These are phyloP conservation scores for Lasiodiplodia sp. DNA, from an alignment of 2,329 filamentous ascomycete genomes.

Conservation along the genomic window DNA sequence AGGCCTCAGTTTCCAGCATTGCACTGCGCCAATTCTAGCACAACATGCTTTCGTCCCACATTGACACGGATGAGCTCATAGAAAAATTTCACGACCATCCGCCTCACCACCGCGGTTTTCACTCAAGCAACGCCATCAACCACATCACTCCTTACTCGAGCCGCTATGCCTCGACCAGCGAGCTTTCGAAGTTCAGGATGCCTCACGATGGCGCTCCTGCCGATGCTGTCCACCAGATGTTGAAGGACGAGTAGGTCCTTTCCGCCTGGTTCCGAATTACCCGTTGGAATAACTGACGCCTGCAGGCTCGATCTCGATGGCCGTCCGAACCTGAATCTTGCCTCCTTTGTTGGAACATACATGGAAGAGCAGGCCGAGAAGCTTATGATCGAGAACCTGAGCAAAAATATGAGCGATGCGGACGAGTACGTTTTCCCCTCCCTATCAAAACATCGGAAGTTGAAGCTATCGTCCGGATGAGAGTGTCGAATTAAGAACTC, in stretches of 20 bases:
- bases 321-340: conserved; percentile 72
- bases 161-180: conserved; percentile 61
- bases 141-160: conserved; percentile 66
- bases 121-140: conserved; percentile 51
- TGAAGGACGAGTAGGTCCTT: conserved; percentile 48
- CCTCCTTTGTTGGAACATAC: conserved; percentile 74
- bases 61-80: conserved; percentile 63
- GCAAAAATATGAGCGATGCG: conserved; percentile 76
- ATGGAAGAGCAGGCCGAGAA: conserved; percentile 72
- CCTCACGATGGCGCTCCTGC: conserved; percentile 65
- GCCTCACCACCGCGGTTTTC: conserved; percentile 47
- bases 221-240: conserved; percentile 70
- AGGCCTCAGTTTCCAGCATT: background rate
- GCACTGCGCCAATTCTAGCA: background rate
- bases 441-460: background rate
- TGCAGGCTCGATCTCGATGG: conserved; percentile 66
- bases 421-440: conserved; percentile 49
- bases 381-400: conserved; percentile 72
- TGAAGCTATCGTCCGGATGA: too few relatives aligned
- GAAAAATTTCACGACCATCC: conserved; percentile 58
- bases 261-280: background rate
- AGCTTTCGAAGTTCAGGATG: conserved; percentile 67
- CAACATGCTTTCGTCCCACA: conserved; percentile 42
- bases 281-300: background rate
- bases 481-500: too few relatives aligned